Conservation (phyloP, 1,284 basidiomycete species). For the Inonotus obliquus region DNA sequence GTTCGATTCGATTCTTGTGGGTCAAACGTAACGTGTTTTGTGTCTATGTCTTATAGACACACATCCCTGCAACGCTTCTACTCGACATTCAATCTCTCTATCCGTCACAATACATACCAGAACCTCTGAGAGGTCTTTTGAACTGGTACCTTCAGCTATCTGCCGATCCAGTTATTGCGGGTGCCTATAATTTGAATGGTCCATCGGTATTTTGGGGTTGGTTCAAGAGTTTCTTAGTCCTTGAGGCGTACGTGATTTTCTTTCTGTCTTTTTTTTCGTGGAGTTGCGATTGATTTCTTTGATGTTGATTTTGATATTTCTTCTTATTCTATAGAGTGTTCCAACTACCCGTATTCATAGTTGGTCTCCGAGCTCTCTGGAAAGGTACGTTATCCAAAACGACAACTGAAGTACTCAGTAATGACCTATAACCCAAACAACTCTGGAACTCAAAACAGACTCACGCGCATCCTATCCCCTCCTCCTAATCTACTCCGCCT, state of each 20-base stretch:
- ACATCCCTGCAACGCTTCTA: slow-evolving; percentile 59
- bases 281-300: too few species aligned
- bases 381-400: slow-evolving; percentile 53
- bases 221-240: slow-evolving; percentile 60
- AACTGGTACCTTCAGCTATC: slow-evolving; percentile 46
- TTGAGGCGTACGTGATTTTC: slow-evolving; percentile 50
- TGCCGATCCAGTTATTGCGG: slow-evolving; percentile 60
- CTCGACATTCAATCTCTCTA: slow-evolving; percentile 71
- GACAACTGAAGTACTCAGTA: slow-evolving; percentile 4
- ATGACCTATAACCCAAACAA: not conserved
- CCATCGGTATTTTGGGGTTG: slow-evolving; percentile 43
- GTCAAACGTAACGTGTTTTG: not conserved
- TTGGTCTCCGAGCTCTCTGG: slow-evolving; percentile 65
- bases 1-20: not conserved
- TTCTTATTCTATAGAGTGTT: too few species aligned
- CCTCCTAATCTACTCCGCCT: slow-evolving; percentile 71
- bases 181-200: slow-evolving; percentile 42
- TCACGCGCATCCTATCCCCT: slow-evolving; percentile 45
- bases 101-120: slow-evolving; percentile 47
- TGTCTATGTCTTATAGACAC: too few species aligned
- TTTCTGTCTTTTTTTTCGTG: too few species aligned
- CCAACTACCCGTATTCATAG: slow-evolving; percentile 71
- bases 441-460: slow-evolving; percentile 33
- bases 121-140: slow-evolving; percentile 37
- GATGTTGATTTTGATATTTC: too few species aligned